Evolutionary conservation across 2,329 filamentous ascomycete genomes (phyloP).

Genomic region (Calonectria montana): DNA sequence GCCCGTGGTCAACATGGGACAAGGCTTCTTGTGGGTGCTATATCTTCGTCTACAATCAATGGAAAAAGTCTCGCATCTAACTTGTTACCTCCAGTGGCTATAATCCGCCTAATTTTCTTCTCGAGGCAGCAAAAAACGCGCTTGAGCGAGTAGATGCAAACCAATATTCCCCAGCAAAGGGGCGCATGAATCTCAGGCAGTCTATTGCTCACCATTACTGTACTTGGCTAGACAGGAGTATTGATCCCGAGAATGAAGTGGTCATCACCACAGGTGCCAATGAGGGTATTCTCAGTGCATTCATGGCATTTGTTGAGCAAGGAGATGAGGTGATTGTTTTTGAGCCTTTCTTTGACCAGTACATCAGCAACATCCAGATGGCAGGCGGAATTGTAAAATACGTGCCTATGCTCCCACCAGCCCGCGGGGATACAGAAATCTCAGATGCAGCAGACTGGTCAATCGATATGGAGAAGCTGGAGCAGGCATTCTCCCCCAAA

Average conservation of each 20-base stretch:
- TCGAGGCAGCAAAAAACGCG: slow-evolving; percentile 88
- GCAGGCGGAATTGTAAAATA: slow-evolving; percentile 92
- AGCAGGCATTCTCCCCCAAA: slow-evolving; percentile 80
- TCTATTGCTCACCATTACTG: slow-evolving; percentile 92
- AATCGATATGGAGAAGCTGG: slow-evolving; percentile 82
- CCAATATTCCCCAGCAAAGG: slow-evolving; percentile 95
- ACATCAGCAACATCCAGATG: slow-evolving; percentile 98
- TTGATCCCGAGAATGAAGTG: slow-evolving; percentile 91
- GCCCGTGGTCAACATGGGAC: slow-evolving; percentile 72
- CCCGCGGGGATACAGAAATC: slow-evolving; percentile 79
- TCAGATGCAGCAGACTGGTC: slow-evolving; percentile 88
- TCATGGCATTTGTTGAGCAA: slow-evolving; percentile 94
- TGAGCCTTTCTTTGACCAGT: slow-evolving; percentile 98
- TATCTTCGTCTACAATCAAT: slow-evolving; percentile 43
- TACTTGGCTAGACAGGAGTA: slow-evolving; percentile 80
- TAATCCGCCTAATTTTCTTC: slow-evolving; percentile 89
- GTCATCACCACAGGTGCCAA: slow-evolving; percentile 93
- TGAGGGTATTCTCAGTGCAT: slow-evolving; percentile 92
- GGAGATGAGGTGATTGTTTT: slow-evolving; percentile 97
- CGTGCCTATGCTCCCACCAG: slow-evolving; percentile 89
- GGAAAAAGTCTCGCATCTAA: not conserved
- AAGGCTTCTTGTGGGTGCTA: slow-evolving; percentile 68
- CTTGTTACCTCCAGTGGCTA: slow-evolving; percentile 67
- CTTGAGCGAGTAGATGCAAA: slow-evolving; percentile 94
- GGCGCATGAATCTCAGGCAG: slow-evolving; percentile 87